These are phyloP conservation scores for Cladosporium halotolerans DNA, from an alignment of 2,329 filamentous ascomycete species.

Conservation along the genomic window DNA sequence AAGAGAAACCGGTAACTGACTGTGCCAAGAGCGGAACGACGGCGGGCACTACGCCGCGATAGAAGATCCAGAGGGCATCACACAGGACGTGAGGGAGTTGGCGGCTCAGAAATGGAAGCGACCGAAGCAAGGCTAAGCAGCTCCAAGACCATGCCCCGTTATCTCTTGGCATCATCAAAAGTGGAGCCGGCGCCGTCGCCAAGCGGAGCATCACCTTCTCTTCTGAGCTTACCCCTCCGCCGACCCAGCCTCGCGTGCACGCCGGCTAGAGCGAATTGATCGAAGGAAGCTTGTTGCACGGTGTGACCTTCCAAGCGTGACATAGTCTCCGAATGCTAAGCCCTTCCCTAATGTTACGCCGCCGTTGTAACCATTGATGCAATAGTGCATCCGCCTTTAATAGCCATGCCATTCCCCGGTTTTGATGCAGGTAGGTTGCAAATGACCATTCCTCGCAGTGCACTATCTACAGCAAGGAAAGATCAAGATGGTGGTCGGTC, in stretches of 20 bases:
- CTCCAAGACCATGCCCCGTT: too few species aligned
- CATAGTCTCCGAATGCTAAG: background rate
- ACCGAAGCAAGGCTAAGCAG: too few species aligned
- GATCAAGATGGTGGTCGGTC: constrained; percentile 1
- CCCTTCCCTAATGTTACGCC: background rate
- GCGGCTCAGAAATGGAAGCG: constrained; percentile 9
- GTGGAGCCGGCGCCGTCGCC: background rate
- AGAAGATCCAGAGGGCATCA: constrained; percentile 25
- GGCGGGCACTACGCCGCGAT: constrained; percentile 26
- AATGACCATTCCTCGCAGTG: background rate
- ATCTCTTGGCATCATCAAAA: background rate
- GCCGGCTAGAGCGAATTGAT: background rate
- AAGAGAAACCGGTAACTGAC: background rate
- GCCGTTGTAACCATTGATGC: background rate
- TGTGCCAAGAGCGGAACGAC: constrained; percentile 15
- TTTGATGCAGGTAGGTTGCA: background rate
- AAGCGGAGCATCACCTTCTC: background rate
- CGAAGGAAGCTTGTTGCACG: background rate
- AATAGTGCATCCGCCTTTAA: background rate
- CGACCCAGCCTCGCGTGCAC: background rate
- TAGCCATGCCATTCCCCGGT: background rate
- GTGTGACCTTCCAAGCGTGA: constrained; percentile 8
- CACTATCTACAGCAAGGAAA: background rate
- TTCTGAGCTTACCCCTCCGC: background rate
- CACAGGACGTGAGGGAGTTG: constrained; percentile 25